Percentiles rank a stretch among this genome's conserved stretches.
phyloP scores from a whole-genome alignment of 176 grass and related monocot genomes.

The Musa troglodytarum region DNA sequence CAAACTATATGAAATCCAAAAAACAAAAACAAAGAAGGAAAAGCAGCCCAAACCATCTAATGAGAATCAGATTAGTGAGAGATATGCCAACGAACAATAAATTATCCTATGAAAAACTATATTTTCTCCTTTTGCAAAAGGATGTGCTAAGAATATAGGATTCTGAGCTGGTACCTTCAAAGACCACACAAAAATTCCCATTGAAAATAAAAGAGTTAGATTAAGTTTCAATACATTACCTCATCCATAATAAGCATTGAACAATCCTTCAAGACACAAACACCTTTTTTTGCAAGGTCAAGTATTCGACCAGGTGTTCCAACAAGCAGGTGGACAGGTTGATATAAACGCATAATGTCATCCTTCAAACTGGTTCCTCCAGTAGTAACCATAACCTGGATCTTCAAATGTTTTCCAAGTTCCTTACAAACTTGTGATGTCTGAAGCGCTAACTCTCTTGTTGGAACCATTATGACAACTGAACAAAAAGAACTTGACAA shows the following conservation, averaged over 20 bases:
- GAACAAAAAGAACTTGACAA: constrained; percentile 21
- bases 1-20: too few species aligned
- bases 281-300: constrained; percentile 72
- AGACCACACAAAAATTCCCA: neutral
- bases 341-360: constrained; percentile 83
- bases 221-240: constrained; percentile 34
- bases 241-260: constrained; percentile 97
- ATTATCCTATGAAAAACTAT: neutral
- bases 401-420: constrained; percentile 77
- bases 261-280: constrained; percentile 72
- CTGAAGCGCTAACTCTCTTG: constrained; percentile 82
- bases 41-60: too few species aligned
- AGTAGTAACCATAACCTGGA: constrained; percentile 92
- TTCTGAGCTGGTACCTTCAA: too few species aligned
- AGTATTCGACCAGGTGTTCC: constrained; percentile 84
- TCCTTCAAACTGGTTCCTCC: constrained; percentile 94
- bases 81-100: neutral
- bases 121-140: too few species aligned
- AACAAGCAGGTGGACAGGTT: constrained; percentile 87
- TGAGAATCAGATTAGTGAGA: neutral
- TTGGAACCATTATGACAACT: constrained; percentile 93
- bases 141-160: neutral
- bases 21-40: too few species aligned
- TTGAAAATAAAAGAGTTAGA: neutral
- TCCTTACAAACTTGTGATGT: constrained; percentile 97